These are phyloP conservation scores for Paecilomyces niveus DNA, from an alignment of 2,329 filamentous ascomycete genomes.

Conservation along the genomic window DNA sequence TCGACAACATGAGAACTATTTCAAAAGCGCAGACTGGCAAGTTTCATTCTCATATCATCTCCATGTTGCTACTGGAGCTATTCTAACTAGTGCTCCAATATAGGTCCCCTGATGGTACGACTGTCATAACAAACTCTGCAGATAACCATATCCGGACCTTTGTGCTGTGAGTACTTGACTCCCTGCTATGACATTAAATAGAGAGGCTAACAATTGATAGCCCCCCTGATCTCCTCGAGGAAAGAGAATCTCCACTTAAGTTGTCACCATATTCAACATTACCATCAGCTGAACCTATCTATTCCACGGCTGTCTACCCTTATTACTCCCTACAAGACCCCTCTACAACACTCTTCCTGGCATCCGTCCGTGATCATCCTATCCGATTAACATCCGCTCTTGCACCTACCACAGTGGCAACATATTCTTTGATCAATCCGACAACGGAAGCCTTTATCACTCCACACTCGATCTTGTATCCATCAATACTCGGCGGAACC, in stretches of 20 bases:
- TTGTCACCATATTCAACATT: slow-evolving; percentile 43
- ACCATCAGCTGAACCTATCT: slow-evolving; percentile 43
- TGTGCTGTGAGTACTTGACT: slow-evolving; percentile 38
- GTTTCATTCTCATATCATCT: slow-evolving; percentile 2
- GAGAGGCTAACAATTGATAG: slow-evolving; percentile 17
- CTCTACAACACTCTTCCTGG: slow-evolving; percentile 44
- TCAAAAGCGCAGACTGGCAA: slow-evolving; percentile 42
- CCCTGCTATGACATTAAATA: not conserved
- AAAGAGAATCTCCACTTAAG: slow-evolving; percentile 21
- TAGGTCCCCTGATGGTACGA: slow-evolving; percentile 51
- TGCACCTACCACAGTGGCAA: slow-evolving; percentile 39
- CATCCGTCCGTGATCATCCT: slow-evolving; percentile 48
- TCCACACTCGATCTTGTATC: slow-evolving; percentile 51
- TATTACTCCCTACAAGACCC: slow-evolving; percentile 46
- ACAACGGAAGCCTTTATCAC: slow-evolving; percentile 51
- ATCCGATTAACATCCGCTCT: slow-evolving; percentile 51
- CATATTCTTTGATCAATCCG: slow-evolving; percentile 49
- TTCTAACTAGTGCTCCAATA: not conserved
- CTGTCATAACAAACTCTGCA: slow-evolving; percentile 47
- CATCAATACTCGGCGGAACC: slow-evolving; percentile 34
- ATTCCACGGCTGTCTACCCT: slow-evolving; percentile 49
- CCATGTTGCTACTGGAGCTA: not conserved
- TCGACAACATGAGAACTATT: slow-evolving; percentile 27
- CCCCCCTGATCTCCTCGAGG: slow-evolving; percentile 43
- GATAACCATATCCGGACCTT: slow-evolving; percentile 48